Evolutionary conservation across 1,139 yeast species (phyloP).

Genomic region (Suhomyces panamericanus): DNA sequence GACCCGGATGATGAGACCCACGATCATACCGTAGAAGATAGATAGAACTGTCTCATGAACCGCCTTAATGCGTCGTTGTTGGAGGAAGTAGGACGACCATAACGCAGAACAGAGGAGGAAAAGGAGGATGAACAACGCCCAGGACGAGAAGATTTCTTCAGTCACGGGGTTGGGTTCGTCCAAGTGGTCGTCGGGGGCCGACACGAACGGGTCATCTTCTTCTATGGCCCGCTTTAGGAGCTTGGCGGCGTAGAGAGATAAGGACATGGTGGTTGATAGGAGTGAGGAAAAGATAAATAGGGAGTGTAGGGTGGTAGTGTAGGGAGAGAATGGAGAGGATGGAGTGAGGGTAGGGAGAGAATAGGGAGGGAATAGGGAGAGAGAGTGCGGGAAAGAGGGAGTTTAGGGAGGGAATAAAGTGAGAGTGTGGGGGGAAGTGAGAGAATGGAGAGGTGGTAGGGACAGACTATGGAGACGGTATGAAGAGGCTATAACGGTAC

Average conservation of each 20-base stretch:
- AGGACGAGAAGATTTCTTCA: constrained; percentile 92
- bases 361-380: not conserved
- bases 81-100: constrained; percentile 93
- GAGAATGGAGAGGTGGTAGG: too few species aligned
- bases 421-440: too few species aligned
- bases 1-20: constrained; percentile 84
- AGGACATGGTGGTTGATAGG: constrained; percentile 8
- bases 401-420: too few species aligned
- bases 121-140: constrained; percentile 91
- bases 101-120: constrained; percentile 81
- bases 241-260: constrained; percentile 29
- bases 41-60: constrained; percentile 96
- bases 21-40: constrained; percentile 94
- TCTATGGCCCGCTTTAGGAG: constrained; percentile 33
- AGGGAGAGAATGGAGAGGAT: not conserved
- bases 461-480: too few species aligned
- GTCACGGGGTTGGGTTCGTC: constrained; percentile 85
- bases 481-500: too few species aligned
- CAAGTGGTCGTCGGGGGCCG: constrained; percentile 54
- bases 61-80: constrained; percentile 88
- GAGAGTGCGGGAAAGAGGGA: too few species aligned
- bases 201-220: constrained; percentile 48
- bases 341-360: not conserved
- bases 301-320: not conserved
- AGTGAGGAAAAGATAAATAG: not conserved